Base-by-base conservation (phyloP, 306 rosid species). In the Castanea crenata region DNA sequence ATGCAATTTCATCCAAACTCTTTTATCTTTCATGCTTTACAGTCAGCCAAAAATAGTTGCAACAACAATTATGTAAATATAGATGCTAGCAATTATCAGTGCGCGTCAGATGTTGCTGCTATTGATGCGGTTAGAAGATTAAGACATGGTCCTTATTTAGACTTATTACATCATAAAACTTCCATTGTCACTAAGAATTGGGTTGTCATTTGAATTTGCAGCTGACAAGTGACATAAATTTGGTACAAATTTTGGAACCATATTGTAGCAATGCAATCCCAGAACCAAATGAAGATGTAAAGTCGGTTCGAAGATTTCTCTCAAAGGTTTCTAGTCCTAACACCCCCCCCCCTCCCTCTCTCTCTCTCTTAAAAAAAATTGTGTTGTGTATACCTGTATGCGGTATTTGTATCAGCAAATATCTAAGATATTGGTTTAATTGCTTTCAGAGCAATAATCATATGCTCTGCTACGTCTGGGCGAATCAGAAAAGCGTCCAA, bases 401-500 rank as follows among this genome's bases (percentile, higher is more conserved):
- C 3, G 32, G 3, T 4, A 31, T 31, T 31, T 31, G 32, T 31
- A 31, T 31, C 32, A 6, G 31, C 18, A 29, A 31, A 18, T 8
- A 1, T 6, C 3, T 25, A 52, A 41, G 9, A 63, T 13, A 63
- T 52, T 29, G 56, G 56, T 9, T 54, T 34, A 34, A 20, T 23
- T 67, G 25, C 7, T 68, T 8, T 16, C 71, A 77, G 75, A 69
- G 74, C 11, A 68, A 77, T 38, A 56, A 15, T 23, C 73, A 71
- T 38, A 69, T 77, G 74, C 65, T 68, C 3, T 51, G 59, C 38
- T 32, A 57, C 80, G 15, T n/a, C 71, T 77, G 74, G 80, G 80
- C 80, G 5, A 68, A 77, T 51, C 35, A 77, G 20, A 68, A 77
- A 55, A 68, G 68, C 55, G 80, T 77, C 51, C 80, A 68, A 56